Conservation (phyloP, 2,329 filamentous ascomycete genomes). For the Penicillium thymicola region DNA sequence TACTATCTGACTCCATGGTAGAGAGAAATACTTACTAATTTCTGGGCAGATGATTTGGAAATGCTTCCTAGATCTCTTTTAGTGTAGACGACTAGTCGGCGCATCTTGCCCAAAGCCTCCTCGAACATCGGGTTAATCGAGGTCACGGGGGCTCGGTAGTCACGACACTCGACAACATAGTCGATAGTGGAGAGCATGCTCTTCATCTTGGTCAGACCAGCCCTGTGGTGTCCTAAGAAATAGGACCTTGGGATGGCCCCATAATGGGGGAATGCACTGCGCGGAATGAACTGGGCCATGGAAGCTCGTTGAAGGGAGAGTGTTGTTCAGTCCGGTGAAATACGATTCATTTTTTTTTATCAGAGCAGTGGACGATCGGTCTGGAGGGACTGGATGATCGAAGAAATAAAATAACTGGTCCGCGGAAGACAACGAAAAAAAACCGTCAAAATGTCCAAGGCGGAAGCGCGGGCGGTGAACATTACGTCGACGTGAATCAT, state of each 20-base stretch:
- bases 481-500: neutral
- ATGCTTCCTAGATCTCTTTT: conserved; percentile 71
- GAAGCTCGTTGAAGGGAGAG: neutral
- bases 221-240: conserved; percentile 87
- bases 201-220: conserved; percentile 79
- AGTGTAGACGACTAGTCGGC: conserved; percentile 84
- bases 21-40: conserved; percentile 31
- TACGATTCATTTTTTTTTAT: conserved; percentile 9
- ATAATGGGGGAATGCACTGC: conserved; percentile 68
- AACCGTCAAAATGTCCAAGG: conserved; percentile 4
- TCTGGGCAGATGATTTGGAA: conserved; percentile 39
- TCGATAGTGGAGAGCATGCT: conserved; percentile 74
- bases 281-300: conserved; percentile 63
- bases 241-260: conserved; percentile 80
- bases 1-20: neutral
- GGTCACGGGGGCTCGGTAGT: conserved; percentile 84
- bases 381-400: neutral
- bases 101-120: conserved; percentile 65
- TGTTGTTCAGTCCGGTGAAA: neutral
- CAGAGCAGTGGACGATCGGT: neutral
- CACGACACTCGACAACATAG: conserved; percentile 89
- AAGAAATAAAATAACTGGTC: neutral
- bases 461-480: conserved; percentile 5
- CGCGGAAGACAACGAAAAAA: neutral
- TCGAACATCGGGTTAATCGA: conserved; percentile 91